phyloP scores from a whole-genome alignment of 129 eudicot genomes.

The Chrysanthemum makinoi region DNA sequence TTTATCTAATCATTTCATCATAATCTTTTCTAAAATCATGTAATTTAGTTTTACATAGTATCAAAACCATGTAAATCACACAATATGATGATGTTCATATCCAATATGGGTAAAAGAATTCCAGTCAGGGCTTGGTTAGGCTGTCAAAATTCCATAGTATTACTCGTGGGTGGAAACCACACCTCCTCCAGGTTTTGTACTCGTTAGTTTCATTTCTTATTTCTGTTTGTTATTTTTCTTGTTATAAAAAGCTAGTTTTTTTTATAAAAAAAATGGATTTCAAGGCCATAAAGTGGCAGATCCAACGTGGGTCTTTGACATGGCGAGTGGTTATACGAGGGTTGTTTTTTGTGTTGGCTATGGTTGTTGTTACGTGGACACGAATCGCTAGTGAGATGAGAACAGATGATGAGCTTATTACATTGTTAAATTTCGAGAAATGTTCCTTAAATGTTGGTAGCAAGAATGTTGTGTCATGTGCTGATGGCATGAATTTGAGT shows the following conservation, averaged over 20 bases:
- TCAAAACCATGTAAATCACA: no score
- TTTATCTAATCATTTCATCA: neutral
- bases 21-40: neutral
- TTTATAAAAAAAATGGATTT: constrained; percentile 34
- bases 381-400: constrained; percentile 51
- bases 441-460: constrained; percentile 47
- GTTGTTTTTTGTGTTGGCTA: constrained; percentile 50
- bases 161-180: constrained; percentile 99
- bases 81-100: constrained; percentile 13
- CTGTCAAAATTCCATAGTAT: constrained; percentile 65
- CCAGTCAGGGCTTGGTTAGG: constrained; percentile 85
- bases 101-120: constrained; percentile 46
- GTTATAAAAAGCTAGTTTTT: neutral
- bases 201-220: constrained; percentile 49
- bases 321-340: constrained; percentile 56
- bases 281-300: constrained; percentile 65
- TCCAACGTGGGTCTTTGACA: constrained; percentile 62
- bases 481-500: constrained; percentile 48
- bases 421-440: constrained; percentile 27
- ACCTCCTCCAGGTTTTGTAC: constrained; percentile 99
- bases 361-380: constrained; percentile 47
- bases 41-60: neutral
- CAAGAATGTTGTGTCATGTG: constrained; percentile 17
- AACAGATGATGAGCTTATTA: constrained; percentile 31
- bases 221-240: constrained; percentile 20